Evolutionary conservation across 2,329 filamentous ascomycete genomes (phyloP).

Genomic region (Neonectria sp.): DNA sequence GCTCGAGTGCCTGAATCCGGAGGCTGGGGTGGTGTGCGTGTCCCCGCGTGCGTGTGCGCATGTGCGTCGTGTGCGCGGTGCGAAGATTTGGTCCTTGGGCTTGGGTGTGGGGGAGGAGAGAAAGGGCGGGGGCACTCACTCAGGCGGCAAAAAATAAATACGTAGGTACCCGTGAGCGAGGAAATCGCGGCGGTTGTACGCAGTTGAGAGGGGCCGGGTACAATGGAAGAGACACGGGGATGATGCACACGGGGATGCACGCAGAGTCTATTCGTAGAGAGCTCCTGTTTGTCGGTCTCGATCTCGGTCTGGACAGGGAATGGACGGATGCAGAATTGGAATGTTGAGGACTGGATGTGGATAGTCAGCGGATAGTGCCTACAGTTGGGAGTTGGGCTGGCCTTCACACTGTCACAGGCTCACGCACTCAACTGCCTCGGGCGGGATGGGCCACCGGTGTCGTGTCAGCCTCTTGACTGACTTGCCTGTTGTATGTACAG

Average conservation of each 20-base stretch:
- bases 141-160: neutral
- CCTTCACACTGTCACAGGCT: no score
- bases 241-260: neutral
- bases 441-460: neutral
- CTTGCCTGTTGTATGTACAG: neutral
- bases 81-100: neutral
- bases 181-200: neutral
- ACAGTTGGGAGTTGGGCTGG: neutral
- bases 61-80: neutral
- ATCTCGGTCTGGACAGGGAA: neutral
- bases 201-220: neutral
- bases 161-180: neutral
- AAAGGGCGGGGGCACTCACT: neutral
- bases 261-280: neutral
- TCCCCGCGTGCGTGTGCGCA: neutral
- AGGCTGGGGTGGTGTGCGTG: neutral
- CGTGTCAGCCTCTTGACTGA: neutral
- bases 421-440: neutral
- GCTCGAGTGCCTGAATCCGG: neutral
- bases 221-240: neutral
- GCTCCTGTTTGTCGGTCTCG: neutral
- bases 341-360: neutral
- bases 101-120: neutral
- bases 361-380: neutral
- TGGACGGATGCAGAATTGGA: conserved; percentile 4